A percentile compares a stretch with the other conserved stretches of the same genome.
These are phyloP conservation scores for Metarhizium rileyi DNA, from an alignment of 2,329 filamentous ascomycete genomes.

Conservation along the genomic window DNA sequence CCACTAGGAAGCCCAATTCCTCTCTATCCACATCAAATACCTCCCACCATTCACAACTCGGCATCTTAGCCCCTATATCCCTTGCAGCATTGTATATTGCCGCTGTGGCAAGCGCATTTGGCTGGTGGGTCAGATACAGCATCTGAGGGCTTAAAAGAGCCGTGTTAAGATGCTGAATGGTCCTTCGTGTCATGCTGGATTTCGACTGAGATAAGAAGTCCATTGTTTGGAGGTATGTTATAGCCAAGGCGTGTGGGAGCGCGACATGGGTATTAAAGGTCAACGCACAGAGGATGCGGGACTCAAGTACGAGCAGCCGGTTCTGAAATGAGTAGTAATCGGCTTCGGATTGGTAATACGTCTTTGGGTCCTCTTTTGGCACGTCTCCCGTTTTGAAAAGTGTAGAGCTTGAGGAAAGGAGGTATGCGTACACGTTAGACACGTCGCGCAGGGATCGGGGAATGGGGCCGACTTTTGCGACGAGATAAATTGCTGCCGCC, in stretches of 20 bases:
- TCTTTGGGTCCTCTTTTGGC: conserved; percentile 32
- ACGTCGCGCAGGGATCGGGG: conserved; percentile 72
- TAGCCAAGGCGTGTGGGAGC: conserved; percentile 73
- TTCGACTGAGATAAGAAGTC: conserved; percentile 47
- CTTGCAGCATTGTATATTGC: conserved; percentile 84
- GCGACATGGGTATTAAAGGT: conserved; percentile 79
- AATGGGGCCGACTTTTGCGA: conserved; percentile 70
- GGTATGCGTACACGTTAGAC: conserved; percentile 75
- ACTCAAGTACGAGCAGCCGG: conserved; percentile 63
- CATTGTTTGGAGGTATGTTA: conserved; percentile 88
- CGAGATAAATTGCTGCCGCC: conserved; percentile 70
- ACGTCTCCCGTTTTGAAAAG: conserved; percentile 34
- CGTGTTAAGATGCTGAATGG: conserved; percentile 74
- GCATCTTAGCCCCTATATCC: conserved; percentile 67
- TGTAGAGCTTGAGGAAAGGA: conserved; percentile 53
- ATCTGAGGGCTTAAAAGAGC: conserved; percentile 79
- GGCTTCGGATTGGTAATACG: conserved; percentile 64
- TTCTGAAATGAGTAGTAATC: conserved; percentile 56
- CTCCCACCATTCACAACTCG: conserved; percentile 90
- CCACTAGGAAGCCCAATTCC: conserved; percentile 85
- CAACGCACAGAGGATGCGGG: conserved; percentile 63
- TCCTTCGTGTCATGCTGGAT: conserved; percentile 49
- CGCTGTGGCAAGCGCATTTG: conserved; percentile 72
- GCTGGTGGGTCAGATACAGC: conserved; percentile 87
- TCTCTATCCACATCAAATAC: conserved; percentile 94